These are phyloP conservation scores for Trichoderma atroviride DNA, from an alignment of 2,329 filamentous ascomycete genomes.

Conservation along the genomic window DNA sequence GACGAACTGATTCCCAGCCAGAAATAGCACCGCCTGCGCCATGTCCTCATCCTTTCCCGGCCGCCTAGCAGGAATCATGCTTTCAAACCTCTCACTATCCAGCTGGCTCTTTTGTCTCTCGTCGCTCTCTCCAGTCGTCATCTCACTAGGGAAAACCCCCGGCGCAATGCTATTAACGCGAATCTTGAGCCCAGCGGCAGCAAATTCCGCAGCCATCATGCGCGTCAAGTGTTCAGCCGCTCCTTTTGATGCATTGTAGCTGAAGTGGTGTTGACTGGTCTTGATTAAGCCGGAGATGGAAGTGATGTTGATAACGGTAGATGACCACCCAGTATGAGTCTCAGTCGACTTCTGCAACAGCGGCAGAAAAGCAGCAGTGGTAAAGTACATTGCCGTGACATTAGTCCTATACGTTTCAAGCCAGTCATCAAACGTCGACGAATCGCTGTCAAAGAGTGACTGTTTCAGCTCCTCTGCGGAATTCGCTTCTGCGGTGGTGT, in stretches of 20 bases:
- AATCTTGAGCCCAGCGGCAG: slow-evolving; percentile 60
- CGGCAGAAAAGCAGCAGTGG: slow-evolving; percentile 64
- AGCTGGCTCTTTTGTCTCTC: slow-evolving; percentile 61
- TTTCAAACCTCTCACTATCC: slow-evolving; percentile 55
- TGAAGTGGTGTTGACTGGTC: slow-evolving; percentile 64
- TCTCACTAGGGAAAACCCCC: slow-evolving; percentile 71
- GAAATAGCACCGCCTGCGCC: slow-evolving; percentile 65
- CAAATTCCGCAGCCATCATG: slow-evolving; percentile 65
- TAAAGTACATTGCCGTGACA: slow-evolving; percentile 69
- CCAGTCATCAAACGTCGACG: slow-evolving; percentile 67
- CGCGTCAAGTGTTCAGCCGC: slow-evolving; percentile 66
- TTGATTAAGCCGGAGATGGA: slow-evolving; percentile 67
- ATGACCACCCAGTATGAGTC: slow-evolving; percentile 51
- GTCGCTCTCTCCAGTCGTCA: slow-evolving; percentile 59
- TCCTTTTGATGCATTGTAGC: slow-evolving; percentile 66
- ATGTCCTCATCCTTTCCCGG: slow-evolving; percentile 73
- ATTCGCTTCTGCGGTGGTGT: slow-evolving; percentile 41
- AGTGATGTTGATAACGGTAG: slow-evolving; percentile 69
- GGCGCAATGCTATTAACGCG: slow-evolving; percentile 76
- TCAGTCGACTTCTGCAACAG: slow-evolving; percentile 58
- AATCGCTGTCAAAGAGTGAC: slow-evolving; percentile 68
- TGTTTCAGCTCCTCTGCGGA: slow-evolving; percentile 53
- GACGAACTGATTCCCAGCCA: slow-evolving; percentile 48
- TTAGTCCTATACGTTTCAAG: slow-evolving; percentile 73
- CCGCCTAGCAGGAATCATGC: slow-evolving; percentile 63